Percentiles rank a stretch among this genome's conserved stretches.
phyloP scores from a whole-genome alignment of 2,329 filamentous ascomycete species.

The Pyricularia sp. region DNA sequence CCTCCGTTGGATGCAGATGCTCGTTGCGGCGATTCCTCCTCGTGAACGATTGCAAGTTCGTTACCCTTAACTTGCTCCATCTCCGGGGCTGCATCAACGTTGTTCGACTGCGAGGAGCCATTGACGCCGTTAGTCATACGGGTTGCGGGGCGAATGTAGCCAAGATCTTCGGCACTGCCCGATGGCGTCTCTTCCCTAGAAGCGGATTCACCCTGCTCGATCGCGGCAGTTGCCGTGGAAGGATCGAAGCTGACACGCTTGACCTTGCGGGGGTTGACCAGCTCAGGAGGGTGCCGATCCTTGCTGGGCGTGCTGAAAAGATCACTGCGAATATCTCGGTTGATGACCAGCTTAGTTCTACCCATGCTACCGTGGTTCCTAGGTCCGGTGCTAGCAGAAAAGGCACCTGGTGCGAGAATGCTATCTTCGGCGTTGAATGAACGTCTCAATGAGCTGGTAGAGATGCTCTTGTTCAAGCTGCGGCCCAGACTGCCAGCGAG shows the following conservation, averaged over 20 bases:
- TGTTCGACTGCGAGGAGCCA: conserved; percentile 27
- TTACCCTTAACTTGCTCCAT: conserved; percentile 66
- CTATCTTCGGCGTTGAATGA: conserved; percentile 78
- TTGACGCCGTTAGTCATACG: conserved; percentile 32
- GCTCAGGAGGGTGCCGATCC: conserved; percentile 32
- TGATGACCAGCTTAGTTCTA: conserved; percentile 84
- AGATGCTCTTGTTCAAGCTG: conserved; percentile 77
- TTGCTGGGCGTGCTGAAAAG: conserved; percentile 53
- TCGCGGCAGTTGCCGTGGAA: conserved; percentile 35
- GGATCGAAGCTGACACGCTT: conserved; percentile 93
- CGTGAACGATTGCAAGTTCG: conserved; percentile 70
- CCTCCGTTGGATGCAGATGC: conserved; percentile 20
- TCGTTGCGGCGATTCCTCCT: conserved; percentile 42
- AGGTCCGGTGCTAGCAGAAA: conserved; percentile 58
- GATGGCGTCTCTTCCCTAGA: conserved; percentile 27
- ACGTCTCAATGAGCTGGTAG: conserved; percentile 75
- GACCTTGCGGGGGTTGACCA: conserved; percentile 46
- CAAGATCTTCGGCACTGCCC: conserved; percentile 42
- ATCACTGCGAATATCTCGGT: conserved; percentile 72
- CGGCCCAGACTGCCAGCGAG: conserved; percentile 57
- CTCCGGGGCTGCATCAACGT: conserved; percentile 29
- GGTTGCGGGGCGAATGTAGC: conserved; percentile 45
- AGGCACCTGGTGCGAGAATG: conserved; percentile 76
- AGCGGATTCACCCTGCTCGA: conserved; percentile 21
- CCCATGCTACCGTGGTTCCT: conserved; percentile 58